Conservation (phyloP, 2,329 filamentous ascomycete genomes). For the Eutypella sp. region DNA sequence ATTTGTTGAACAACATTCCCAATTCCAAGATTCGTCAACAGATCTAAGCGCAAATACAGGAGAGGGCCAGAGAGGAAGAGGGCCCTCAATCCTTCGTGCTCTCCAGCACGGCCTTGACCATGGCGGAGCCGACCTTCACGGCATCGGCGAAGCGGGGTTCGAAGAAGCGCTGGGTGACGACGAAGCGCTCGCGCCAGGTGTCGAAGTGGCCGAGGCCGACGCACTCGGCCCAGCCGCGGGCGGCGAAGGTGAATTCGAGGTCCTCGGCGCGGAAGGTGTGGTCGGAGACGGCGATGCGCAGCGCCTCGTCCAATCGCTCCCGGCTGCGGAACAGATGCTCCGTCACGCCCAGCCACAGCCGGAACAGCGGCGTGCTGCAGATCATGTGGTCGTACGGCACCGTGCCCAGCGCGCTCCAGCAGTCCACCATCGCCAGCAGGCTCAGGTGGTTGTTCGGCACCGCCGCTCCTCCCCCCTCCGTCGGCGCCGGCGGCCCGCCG, state of each 20-base stretch:
- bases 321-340: conserved; percentile 90
- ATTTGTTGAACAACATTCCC: too few species aligned
- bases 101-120: conserved; percentile 93
- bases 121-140: conserved; percentile 83
- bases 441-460: conserved; percentile 91
- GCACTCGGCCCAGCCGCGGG: conserved; percentile 90
- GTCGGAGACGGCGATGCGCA: conserved; percentile 83
- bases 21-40: too few species aligned
- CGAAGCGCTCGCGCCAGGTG: conserved; percentile 85
- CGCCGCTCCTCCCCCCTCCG: conserved; percentile 27
- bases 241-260: conserved; percentile 95
- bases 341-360: conserved; percentile 93
- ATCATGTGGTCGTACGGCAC: conserved; percentile 99
- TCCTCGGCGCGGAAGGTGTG: conserved; percentile 92
- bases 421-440: conserved; percentile 94
- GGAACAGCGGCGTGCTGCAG: conserved; percentile 94
- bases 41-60: too few species aligned
- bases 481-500: conserved; percentile 27
- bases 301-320: conserved; percentile 73
- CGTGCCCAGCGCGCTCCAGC: conserved; percentile 90
- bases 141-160: conserved; percentile 85
- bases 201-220: conserved; percentile 90
- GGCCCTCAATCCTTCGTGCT: conserved; percentile 50
- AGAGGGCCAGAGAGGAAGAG: neutral
- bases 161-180: conserved; percentile 87